Conservation (phyloP, 2,329 filamentous ascomycete species). For the Sporothrix phasma region DNA sequence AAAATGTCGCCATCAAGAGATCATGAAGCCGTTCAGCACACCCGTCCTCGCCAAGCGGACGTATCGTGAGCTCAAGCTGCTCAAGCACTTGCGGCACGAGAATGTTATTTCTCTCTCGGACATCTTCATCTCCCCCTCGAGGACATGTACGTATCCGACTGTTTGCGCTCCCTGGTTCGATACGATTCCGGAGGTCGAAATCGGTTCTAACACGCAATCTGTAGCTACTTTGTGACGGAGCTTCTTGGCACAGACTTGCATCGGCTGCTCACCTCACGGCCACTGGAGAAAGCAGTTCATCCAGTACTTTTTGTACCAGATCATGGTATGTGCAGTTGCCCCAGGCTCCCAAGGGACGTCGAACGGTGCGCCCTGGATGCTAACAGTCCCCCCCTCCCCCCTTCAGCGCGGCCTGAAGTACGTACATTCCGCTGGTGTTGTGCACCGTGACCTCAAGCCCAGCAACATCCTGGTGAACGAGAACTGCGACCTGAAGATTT, state of each 20-base stretch:
- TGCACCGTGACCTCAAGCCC: slow-evolving; percentile 94
- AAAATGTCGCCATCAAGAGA: slow-evolving; percentile 98
- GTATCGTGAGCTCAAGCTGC: slow-evolving; percentile 90
- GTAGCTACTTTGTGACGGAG: slow-evolving; percentile 94
- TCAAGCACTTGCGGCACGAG: slow-evolving; percentile 94
- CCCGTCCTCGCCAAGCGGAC: slow-evolving; percentile 95
- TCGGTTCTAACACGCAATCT: not conserved
- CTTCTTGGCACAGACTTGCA: slow-evolving; percentile 94
- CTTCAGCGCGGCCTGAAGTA: slow-evolving; percentile 89
- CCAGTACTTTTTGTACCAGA: slow-evolving; percentile 99
- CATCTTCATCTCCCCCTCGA: slow-evolving; percentile 98
- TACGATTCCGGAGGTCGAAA: too few species aligned
- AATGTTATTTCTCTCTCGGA: slow-evolving; percentile 99
- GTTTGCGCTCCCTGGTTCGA: not conserved
- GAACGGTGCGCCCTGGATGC: slow-evolving; percentile 12
- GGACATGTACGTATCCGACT: slow-evolving; percentile 66
- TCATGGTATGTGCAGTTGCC: slow-evolving; percentile 56
- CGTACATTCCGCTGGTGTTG: slow-evolving; percentile 94
- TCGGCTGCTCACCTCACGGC: slow-evolving; percentile 85
- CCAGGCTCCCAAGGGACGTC: not conserved
- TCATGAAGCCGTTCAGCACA: slow-evolving; percentile 99
- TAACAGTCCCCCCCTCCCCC: not conserved
- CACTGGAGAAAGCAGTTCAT: slow-evolving; percentile 99
- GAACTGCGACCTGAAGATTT: slow-evolving; percentile 99
- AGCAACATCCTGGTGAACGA: slow-evolving; percentile 99